A percentile compares a stretch with the other conserved stretches of the same genome.
These are phyloP conservation scores for Cutaneotrichosporon sp. DNA, from an alignment of 1,284 basidiomycete species.

Conservation along the genomic window DNA sequence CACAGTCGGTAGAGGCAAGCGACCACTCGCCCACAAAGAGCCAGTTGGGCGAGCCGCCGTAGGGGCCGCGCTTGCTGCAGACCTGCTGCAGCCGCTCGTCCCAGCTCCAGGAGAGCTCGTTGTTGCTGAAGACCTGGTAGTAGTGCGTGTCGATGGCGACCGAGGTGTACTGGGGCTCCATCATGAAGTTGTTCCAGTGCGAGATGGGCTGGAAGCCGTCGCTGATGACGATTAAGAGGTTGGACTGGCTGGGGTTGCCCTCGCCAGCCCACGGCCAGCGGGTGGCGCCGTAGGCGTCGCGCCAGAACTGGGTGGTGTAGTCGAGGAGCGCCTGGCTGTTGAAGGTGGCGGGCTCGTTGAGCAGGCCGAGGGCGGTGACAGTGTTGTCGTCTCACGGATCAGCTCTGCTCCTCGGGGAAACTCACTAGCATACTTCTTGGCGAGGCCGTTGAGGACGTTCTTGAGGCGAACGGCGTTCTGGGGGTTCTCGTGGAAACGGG, in stretches of 20 bases:
- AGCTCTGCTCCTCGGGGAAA: not conserved
- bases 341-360: slow-evolving; percentile 77
- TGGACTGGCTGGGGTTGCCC: slow-evolving; percentile 34
- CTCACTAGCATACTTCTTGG: slow-evolving; percentile 17
- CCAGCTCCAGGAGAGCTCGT: slow-evolving; percentile 61
- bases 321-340: slow-evolving; percentile 61
- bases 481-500: slow-evolving; percentile 2
- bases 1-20: slow-evolving; percentile 60
- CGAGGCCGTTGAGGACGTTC: slow-evolving; percentile 52
- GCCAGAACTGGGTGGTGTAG: slow-evolving; percentile 68
- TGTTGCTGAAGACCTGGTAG: slow-evolving; percentile 74
- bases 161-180: slow-evolving; percentile 59
- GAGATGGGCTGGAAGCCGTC: slow-evolving; percentile 81
- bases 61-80: slow-evolving; percentile 59
- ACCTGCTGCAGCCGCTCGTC: slow-evolving; percentile 65
- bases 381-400: slow-evolving; percentile 57
- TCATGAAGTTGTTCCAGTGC: slow-evolving; percentile 72
- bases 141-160: slow-evolving; percentile 83
- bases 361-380: slow-evolving; percentile 60
- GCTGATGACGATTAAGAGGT: slow-evolving; percentile 64
- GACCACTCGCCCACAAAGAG: slow-evolving; percentile 79
- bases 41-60: slow-evolving; percentile 65
- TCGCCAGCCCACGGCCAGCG: slow-evolving; percentile 63
- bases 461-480: slow-evolving; percentile 40
- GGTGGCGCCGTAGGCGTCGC: slow-evolving; percentile 62